Evolutionary conservation across 352 stramenopile species (phyloP), one percentile per base, ranked within the genome.

Genomic region (Pythium phragmiticola): DNA sequence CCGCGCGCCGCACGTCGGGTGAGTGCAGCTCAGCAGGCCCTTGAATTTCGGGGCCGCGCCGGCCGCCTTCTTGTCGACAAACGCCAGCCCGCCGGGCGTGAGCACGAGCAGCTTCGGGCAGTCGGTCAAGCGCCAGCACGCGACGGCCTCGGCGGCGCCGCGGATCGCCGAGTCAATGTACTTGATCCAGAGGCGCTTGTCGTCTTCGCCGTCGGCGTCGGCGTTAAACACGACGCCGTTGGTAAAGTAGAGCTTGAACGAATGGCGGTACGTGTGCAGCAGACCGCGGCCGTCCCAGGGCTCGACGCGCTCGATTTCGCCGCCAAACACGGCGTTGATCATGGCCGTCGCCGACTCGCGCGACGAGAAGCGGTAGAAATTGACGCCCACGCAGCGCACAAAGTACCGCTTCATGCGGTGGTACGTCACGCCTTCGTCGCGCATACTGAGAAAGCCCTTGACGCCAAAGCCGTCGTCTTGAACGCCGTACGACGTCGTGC

Each of bases 381-480:
- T 90, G 43, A 92, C 75, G 8, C 85, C 85, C n/a, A 90, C 78
- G 53, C 80, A 87, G 47, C 81, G 82, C 61, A 82, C 91, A 69
- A 87, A 94, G 69, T 85, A 94, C 28, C 82, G 82, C 66, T 90
- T 92, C 85, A 94, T 94, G 65, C 85, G 85, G 66, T 92, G 85
- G 65, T 92, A 91, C 37, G 82, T 91, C 46, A 91, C 78, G 54
- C 85, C 83, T 58, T 94, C 81, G 58, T 94, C 82, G 34, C 85
- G 85, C 85, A 94, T 92, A 59, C 74, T 86, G 6, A 94, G 61
- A 65, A 80, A 90, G 0, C 85, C 85, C 50, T 90, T 90, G 45
- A 92, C 64, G 11, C 85, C 81, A n/a, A 90, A 68, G 8, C 80
- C 82, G 56, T 92, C 80, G 1, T 76, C 60, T 42, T 92, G 80